phyloP scores from a whole-genome alignment of 345 rosid genomes.

The Eucalyptus dawsonii region DNA sequence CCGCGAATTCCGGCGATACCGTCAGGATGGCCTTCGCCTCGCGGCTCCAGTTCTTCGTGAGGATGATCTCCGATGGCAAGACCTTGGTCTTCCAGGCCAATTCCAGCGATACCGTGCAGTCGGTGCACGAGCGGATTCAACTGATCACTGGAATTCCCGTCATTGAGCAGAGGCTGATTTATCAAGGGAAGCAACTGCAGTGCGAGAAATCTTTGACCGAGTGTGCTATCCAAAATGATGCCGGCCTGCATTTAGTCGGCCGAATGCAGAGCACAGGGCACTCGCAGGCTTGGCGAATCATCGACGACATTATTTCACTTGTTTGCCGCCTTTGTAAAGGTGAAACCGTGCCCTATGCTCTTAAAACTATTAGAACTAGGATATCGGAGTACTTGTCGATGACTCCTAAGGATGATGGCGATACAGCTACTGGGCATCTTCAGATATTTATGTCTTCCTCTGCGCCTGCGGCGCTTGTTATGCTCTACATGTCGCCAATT shows the following conservation, averaged over 20 bases:
- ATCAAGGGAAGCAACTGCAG: conserved; percentile 71
- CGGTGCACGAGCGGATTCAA: conserved; percentile 42
- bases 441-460: conserved; percentile 43
- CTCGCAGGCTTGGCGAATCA: conserved; percentile 63
- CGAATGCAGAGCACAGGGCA: conserved; percentile 56
- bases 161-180: conserved; percentile 52
- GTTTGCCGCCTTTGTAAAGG: conserved; percentile 26
- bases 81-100: conserved; percentile 56
- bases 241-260: conserved; percentile 57
- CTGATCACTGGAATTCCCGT: conserved; percentile 47
- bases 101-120: conserved; percentile 43
- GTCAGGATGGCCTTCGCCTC: conserved; percentile 1
- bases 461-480: conserved; percentile 62
- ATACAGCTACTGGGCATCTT: conserved; percentile 24
- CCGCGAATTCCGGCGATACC: no score
- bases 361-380: conserved; percentile 19
- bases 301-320: conserved; percentile 42
- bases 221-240: conserved; percentile 59
- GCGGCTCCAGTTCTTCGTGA: conserved; percentile 58
- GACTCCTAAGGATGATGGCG: conserved; percentile 20
- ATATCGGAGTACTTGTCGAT: conserved; percentile 25
- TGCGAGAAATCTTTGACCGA: conserved; percentile 48
- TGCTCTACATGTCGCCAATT: conserved; percentile 45
- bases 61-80: conserved; percentile 33
- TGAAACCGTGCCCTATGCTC: conserved; percentile 4